These are phyloP conservation scores for Mariannaea elegans DNA, from an alignment of 2,329 filamentous ascomycete species.

Conservation along the genomic window DNA sequence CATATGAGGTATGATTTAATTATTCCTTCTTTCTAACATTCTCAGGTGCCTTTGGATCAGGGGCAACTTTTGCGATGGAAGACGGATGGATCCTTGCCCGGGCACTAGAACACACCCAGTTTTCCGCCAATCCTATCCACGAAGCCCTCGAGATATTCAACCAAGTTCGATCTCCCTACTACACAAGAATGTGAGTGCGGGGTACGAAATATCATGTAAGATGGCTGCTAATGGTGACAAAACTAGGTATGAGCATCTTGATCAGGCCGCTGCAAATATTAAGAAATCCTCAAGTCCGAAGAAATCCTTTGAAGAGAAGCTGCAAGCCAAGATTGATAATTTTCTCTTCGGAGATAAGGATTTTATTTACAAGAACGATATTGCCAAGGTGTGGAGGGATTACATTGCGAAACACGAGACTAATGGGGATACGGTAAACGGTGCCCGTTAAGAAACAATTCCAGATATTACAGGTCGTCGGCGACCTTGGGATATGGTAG, in stretches of 20 bases:
- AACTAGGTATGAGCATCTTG: constrained; percentile 1
- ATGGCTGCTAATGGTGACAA: neutral
- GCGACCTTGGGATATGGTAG: too few species aligned
- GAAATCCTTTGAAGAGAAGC: neutral
- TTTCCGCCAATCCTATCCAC: neutral
- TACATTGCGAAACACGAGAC: too few species aligned
- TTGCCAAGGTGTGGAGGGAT: constrained; percentile 7
- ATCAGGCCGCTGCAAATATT: neutral
- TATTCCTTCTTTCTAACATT: too few species aligned
- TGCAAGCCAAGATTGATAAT: constrained; percentile 2
- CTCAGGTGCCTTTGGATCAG: constrained; percentile 1
- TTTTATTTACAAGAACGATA: constrained; percentile 14
- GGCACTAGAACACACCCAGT: neutral
- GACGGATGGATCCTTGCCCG: constrained; percentile 6
- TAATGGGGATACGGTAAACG: too few species aligned
- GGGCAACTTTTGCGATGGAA: constrained; percentile 9
- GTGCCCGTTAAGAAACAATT: too few species aligned
- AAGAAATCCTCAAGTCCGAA: neutral
- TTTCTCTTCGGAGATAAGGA: constrained; percentile 10
- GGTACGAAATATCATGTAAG: too few species aligned
- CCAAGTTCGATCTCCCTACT: constrained; percentile 1
- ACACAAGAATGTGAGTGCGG: neutral
- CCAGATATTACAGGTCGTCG: too few species aligned
- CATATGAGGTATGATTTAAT: neutral
- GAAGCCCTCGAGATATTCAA: constrained; percentile 1